These are phyloP conservation scores for Trypanosomatidae sp. DNA, from an alignment of 208 protist genomes.

Conservation along the genomic window DNA sequence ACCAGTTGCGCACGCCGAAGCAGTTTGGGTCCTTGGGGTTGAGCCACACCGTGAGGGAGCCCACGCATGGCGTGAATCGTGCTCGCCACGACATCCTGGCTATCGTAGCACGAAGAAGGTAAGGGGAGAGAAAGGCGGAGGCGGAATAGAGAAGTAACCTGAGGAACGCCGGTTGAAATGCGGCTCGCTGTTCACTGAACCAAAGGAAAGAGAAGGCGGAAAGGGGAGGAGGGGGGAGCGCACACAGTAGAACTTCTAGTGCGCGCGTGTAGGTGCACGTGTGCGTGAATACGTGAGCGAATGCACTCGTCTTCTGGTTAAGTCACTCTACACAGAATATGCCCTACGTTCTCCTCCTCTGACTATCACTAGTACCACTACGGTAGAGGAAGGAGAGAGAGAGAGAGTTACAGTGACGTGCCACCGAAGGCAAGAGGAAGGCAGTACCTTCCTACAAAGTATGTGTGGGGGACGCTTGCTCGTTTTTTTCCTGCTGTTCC, in stretches of 20 bases:
- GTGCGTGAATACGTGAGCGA: background rate
- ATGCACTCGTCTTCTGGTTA: background rate
- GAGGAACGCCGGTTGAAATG: background rate
- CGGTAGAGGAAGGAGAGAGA: background rate
- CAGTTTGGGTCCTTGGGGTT: slow-evolving; percentile 93
- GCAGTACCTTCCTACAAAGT: background rate
- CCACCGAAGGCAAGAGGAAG: background rate
- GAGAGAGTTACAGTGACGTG: background rate
- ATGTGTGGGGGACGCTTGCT: background rate
- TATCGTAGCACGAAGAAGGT: background rate
- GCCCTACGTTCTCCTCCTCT: background rate
- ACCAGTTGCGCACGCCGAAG: slow-evolving; percentile 92
- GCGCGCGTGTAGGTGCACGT: background rate
- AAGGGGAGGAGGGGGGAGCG: background rate
- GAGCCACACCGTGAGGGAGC: slow-evolving; percentile 85
- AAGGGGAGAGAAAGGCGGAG: background rate
- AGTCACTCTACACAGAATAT: background rate
- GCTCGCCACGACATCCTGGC: slow-evolving; percentile 84
- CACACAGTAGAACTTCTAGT: background rate
- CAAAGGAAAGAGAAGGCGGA: background rate
- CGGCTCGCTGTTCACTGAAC: background rate
- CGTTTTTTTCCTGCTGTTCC: background rate
- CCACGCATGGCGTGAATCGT: slow-evolving; percentile 88
- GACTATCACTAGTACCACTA: background rate
- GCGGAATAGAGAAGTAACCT: background rate